Conservation (phyloP, 345 rosid species). For the Brassica napus region Da-Ae NC_063441.1:9956001-9956500, state of each 20-base stretch:
- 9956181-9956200: constrained; percentile 74
- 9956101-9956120: constrained; percentile 65
- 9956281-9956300: background rate
- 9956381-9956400: constrained; percentile 94
- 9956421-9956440: constrained; percentile 67
- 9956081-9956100: constrained; percentile 74
- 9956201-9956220: constrained; percentile 54
- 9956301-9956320: background rate
- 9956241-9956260: constrained; percentile 74
- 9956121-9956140: constrained; percentile 67
- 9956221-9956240: constrained; percentile 31
- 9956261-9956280: constrained; percentile 80
- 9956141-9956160: constrained; percentile 61
- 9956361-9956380: constrained; percentile 58
- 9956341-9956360: constrained; percentile 85
- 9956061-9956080: constrained; percentile 58
- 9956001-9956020: too few relatives aligned
- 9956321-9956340: background rate
- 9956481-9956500: constrained; percentile 60
- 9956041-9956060: constrained; percentile 41
- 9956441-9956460: background rate
- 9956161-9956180: constrained; percentile 50
- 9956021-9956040: background rate
- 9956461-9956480: background rate
- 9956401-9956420: constrained; percentile 99